Evolutionary conservation across 2,329 filamentous ascomycete genomes (phyloP).

Genomic region (Beauveria medogensis): DNA sequence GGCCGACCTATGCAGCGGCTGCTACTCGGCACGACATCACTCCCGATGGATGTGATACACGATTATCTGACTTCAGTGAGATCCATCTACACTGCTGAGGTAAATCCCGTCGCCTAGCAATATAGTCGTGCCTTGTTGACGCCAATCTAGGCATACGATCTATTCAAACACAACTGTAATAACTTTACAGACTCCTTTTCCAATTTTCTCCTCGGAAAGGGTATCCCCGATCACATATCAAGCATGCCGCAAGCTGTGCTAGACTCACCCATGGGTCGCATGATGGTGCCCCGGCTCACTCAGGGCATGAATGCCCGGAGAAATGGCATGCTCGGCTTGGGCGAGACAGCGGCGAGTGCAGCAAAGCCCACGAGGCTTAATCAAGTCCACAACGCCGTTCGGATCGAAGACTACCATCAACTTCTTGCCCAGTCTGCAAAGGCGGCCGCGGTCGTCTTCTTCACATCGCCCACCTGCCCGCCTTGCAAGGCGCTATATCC

Average conservation of each 20-base stretch:
- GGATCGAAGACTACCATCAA: slow-evolving; percentile 22
- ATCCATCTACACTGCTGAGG: slow-evolving; percentile 73
- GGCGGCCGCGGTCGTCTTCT: slow-evolving; percentile 78
- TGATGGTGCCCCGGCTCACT: slow-evolving; percentile 66
- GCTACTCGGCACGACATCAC: slow-evolving; percentile 64
- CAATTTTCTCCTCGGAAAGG: slow-evolving; percentile 80
- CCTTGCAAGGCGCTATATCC: slow-evolving; percentile 82
- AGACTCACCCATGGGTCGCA: slow-evolving; percentile 77
- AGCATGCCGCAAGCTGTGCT: slow-evolving; percentile 80
- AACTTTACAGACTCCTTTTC: slow-evolving; percentile 92
- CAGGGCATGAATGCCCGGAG: slow-evolving; percentile 43
- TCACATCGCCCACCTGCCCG: slow-evolving; percentile 79
- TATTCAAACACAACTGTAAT: slow-evolving; percentile 92
- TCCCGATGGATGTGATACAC: slow-evolving; percentile 73
- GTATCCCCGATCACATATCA: slow-evolving; percentile 80
- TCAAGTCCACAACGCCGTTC: slow-evolving; percentile 53
- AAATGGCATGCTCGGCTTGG: slow-evolving; percentile 44
- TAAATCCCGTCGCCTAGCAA: slow-evolving; percentile 21
- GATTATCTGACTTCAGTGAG: slow-evolving; percentile 83
- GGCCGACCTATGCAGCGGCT: slow-evolving; percentile 73
- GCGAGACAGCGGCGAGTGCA: slow-evolving; percentile 24
- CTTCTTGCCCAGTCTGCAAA: slow-evolving; percentile 49
- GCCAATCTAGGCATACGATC: slow-evolving; percentile 64
- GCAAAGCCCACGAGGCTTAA: slow-evolving; percentile 18
- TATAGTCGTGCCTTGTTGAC: not conserved